These are phyloP conservation scores for Akanthomyces lecanii DNA, from an alignment of 2,329 filamentous ascomycete species.

Conservation along the genomic window DNA sequence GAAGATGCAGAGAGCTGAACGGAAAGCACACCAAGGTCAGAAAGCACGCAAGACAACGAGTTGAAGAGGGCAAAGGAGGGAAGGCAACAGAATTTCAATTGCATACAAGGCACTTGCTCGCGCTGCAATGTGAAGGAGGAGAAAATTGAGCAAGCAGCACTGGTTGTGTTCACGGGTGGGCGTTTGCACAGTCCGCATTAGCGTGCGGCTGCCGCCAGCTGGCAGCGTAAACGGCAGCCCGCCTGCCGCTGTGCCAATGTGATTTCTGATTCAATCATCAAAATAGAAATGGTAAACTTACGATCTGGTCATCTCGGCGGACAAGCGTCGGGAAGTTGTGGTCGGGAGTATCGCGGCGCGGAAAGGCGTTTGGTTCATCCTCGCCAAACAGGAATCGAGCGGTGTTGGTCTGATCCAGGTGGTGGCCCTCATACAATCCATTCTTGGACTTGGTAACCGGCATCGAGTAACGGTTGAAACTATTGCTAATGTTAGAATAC, in stretches of 20 bases:
- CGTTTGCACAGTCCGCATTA: background rate
- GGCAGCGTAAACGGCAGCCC: slow-evolving; percentile 1
- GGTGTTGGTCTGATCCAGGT: slow-evolving; percentile 78
- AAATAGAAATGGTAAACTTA: slow-evolving; percentile 34
- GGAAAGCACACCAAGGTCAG: slow-evolving; percentile 31
- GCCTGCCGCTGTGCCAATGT: background rate
- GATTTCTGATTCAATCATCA: background rate
- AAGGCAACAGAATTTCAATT: background rate
- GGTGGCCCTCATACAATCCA: slow-evolving; percentile 60
- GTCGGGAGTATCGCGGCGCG: slow-evolving; percentile 58
- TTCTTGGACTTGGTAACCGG: slow-evolving; percentile 71
- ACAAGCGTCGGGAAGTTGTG: slow-evolving; percentile 85
- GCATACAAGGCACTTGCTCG: background rate
- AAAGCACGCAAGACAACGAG: slow-evolving; percentile 23
- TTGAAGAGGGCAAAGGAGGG: slow-evolving; percentile 17
- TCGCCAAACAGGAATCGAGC: slow-evolving; percentile 82
- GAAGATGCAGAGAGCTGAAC: slow-evolving; percentile 74
- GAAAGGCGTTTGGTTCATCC: slow-evolving; percentile 56
- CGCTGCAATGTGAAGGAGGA: background rate
- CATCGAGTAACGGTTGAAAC: slow-evolving; percentile 89
- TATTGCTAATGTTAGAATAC: slow-evolving; percentile 34
- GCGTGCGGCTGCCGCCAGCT: slow-evolving; percentile 11
- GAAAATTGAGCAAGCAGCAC: background rate
- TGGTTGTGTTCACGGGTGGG: background rate
- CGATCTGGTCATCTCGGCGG: slow-evolving; percentile 56